Evolutionary conservation across 768 basidiomycete species (phyloP), one percentile per base, ranked within the genome.

Genomic region (Mycena crocata): DNA sequence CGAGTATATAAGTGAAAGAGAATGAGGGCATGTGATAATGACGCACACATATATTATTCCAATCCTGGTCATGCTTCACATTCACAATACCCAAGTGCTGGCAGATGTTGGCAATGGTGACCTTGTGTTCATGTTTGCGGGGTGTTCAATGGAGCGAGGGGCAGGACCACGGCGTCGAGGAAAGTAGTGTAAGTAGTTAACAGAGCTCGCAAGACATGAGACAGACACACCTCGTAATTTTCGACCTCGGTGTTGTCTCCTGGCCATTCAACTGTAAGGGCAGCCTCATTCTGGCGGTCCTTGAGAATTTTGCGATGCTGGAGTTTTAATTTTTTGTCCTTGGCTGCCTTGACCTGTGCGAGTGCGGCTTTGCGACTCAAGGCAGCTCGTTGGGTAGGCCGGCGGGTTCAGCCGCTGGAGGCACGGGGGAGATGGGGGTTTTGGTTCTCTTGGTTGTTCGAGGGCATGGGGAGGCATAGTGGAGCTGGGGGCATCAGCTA

Each of bases 31-130:
- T 5, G 13, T 44, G 21, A 46, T 3, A n/a, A 37, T 7, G 14
- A 54, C 60, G n/a, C 35, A 62, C 60, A 1, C 60, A 40, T 10
- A 62, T 28, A n/a, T 52, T 51, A 1, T 37, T 8, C 60, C 60
- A 62, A n/a, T 12, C 14, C 10, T 51, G 30, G 15, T 62, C 50
- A n/a, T 51, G 34, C 30, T 44, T 12, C 1, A 30, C 23, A 2
- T 51, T 51, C 2, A 39, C 13, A n/a, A 62, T 37, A 12, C 28
- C 31, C n/a, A 62, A 51, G 5, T 42, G 19, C 8, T 13, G 9
- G 21, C 60, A 51, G 17, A 62, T 42, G 17, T 44, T 30, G 3
- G 7, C 10, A n/a, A 62, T 45, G 1, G 17, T 62, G 21, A 54
- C 30, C 40, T 44, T 51, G n/a, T n/a, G 0, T 49, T 17, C 49